Evolutionary conservation across 2,329 filamentous ascomycete species (phyloP).

Genomic region (Beauveria caledonica): DNA sequence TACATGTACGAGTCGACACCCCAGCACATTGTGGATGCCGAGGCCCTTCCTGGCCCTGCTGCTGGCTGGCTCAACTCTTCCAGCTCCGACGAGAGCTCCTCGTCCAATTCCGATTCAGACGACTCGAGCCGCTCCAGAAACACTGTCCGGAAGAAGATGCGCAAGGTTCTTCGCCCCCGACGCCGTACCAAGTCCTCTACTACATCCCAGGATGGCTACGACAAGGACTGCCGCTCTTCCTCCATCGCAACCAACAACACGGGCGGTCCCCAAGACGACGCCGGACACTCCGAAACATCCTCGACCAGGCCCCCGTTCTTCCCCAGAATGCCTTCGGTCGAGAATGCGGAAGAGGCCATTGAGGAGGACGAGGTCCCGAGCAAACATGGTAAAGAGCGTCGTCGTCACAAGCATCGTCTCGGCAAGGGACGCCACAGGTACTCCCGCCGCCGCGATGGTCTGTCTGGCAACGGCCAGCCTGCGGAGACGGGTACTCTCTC

Average conservation of each 20-base stretch:
- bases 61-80: conserved; percentile 74
- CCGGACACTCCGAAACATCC: conserved; percentile 28
- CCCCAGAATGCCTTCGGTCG: conserved; percentile 26
- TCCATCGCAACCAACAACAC: conserved; percentile 33
- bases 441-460: conserved; percentile 21
- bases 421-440: conserved; percentile 24
- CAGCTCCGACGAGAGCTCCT: conserved; percentile 45
- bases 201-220: conserved; percentile 53
- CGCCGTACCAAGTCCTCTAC: conserved; percentile 70
- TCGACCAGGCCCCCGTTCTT: conserved; percentile 28
- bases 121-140: conserved; percentile 44
- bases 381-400: conserved; percentile 27
- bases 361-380: conserved; percentile 34
- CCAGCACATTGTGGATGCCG: conserved; percentile 86
- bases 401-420: conserved; percentile 29
- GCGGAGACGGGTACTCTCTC: conserved; percentile 22
- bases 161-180: conserved; percentile 62
- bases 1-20: conserved; percentile 91
- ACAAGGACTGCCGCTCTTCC: conserved; percentile 28
- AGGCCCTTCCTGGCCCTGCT: conserved; percentile 76
- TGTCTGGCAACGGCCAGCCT: conserved; percentile 19
- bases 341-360: conserved; percentile 34
- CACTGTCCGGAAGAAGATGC: conserved; percentile 68
- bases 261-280: conserved; percentile 27
- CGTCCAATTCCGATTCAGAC: conserved; percentile 62